These are phyloP conservation scores for Chytriomyces hyalinus DNA, from an alignment of 192 early-diverging fungal species.

Conservation along the genomic window DNA sequence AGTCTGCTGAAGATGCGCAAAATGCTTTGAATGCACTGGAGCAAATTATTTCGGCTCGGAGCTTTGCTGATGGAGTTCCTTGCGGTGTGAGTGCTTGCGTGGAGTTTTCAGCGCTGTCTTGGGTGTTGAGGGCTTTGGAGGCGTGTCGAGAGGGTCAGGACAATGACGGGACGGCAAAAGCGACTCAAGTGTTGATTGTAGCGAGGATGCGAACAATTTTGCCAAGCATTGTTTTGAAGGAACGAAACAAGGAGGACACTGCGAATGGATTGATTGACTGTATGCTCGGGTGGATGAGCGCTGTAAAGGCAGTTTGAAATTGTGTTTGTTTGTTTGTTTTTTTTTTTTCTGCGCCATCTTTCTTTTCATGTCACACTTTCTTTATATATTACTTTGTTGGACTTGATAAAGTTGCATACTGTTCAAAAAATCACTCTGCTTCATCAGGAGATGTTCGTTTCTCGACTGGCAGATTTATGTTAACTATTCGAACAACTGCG, in stretches of 20 bases:
- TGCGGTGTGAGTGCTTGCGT: background rate
- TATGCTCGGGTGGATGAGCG: slow-evolving; percentile 25
- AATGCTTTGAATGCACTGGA: background rate
- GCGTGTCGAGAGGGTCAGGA: background rate
- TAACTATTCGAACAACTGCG: too few species aligned
- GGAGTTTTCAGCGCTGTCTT: slow-evolving; percentile 24
- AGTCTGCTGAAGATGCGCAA: background rate
- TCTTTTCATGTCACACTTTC: background rate
- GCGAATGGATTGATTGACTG: background rate
- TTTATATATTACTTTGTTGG: background rate
- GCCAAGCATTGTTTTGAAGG: background rate
- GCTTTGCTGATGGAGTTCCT: background rate
- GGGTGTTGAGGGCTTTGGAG: slow-evolving; percentile 5
- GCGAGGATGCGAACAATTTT: slow-evolving; percentile 22
- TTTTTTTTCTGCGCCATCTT: background rate
- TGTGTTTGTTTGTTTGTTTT: background rate
- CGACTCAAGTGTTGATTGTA: slow-evolving; percentile 1
- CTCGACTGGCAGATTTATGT: too few species aligned
- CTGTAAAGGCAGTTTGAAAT: background rate
- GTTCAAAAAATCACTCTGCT: background rate
- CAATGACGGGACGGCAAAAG: background rate
- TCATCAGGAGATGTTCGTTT: too few species aligned
- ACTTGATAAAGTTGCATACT: background rate
- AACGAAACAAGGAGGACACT: background rate
- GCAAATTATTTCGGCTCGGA: background rate